Evolutionary conservation across 83 land plant species (phyloP), one percentile per base, ranked within the genome.

Genomic region (Picea engelmannii): DNA sequence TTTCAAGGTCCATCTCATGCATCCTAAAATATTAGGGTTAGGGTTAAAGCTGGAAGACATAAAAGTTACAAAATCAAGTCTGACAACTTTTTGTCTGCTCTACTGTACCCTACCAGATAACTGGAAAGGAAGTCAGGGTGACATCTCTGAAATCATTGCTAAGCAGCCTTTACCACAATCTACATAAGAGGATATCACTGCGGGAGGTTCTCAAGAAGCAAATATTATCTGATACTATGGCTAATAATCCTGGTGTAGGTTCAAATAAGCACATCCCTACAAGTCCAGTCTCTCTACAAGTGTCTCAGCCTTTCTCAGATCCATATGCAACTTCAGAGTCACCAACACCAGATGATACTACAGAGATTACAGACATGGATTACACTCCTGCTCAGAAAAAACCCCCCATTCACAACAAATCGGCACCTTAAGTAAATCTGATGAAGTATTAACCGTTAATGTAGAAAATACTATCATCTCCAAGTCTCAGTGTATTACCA

Each of bases 351-450:
- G 74, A 69, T 69, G 44, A 35, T 35, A 69, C 8, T 69, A 42
- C 44, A 69, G 47, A 69, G 0, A 38, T 69, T 18, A 69, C 74
- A 38, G n/a, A 20, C 38, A 38, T 38, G 74, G 74, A 38, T 11
- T 69, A 69, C 74, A 38, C 44, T 38, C 74, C 44, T 69, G 47
- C 44, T 38, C 47, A 6, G 47, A 69, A 42, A 69, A 69, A 69
- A 2, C 74, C 47, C 10, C 47, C 74, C 40, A 69, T 69, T 69
- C 74, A 69, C 47, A 69, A 38, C 40, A 38, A 69, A 42, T 38
- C 21, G 9, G 1, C 7, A 27, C 38, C 71, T 5, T 68, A 27
- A 35, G 38, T 68, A 17, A 15, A 6, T 27, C 16, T 16, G 17
- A 68, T 35, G 8, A 68, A 27, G 58, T 52, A 52, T 52, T 52